phyloP scores from a whole-genome alignment of 2,329 filamentous ascomycete species.

The Aspergillus tamarii region DNA sequence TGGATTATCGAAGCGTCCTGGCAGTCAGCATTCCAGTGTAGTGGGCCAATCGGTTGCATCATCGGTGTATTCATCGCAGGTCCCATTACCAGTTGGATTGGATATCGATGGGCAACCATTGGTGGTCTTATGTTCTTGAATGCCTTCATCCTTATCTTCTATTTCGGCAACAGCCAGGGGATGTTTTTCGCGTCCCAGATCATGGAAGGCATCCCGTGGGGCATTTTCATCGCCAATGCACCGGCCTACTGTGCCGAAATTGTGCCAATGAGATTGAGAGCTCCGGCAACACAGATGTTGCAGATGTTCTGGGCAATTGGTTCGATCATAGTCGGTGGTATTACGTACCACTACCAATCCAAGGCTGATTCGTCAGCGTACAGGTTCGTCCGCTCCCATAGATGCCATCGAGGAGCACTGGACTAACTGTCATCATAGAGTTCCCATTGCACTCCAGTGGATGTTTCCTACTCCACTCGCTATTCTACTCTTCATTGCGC shows the following conservation, averaged over 20 bases:
- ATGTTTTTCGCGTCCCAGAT: constrained; percentile 59
- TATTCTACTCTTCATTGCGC: constrained; percentile 53
- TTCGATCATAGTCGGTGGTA: too few relatives aligned
- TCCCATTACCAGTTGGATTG: constrained; percentile 60
- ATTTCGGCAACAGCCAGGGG: constrained; percentile 48
- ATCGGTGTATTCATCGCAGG: constrained; percentile 55
- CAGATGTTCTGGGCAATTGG: too few relatives aligned
- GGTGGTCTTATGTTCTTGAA: constrained; percentile 56
- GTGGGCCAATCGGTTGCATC: constrained; percentile 57
- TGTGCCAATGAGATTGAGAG: too few relatives aligned
- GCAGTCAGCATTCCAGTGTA: constrained; percentile 62
- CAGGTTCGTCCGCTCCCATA: too few relatives aligned
- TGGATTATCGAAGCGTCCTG: constrained; percentile 54
- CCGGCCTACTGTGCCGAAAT: constrained; percentile 46
- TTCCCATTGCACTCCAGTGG: too few relatives aligned
- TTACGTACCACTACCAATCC: too few relatives aligned
- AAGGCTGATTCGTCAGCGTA: too few relatives aligned
- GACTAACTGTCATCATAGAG: too few relatives aligned
- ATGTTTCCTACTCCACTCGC: too few relatives aligned
- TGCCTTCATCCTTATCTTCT: constrained; percentile 56
- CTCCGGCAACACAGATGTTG: too few relatives aligned
- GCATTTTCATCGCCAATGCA: constrained; percentile 67
- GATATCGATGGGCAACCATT: constrained; percentile 64
- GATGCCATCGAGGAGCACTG: too few relatives aligned
- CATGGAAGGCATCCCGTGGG: constrained; percentile 67